These are phyloP conservation scores for Daldinia sp. DNA, from an alignment of 2,329 filamentous ascomycete genomes.

Conservation along the genomic window DNA sequence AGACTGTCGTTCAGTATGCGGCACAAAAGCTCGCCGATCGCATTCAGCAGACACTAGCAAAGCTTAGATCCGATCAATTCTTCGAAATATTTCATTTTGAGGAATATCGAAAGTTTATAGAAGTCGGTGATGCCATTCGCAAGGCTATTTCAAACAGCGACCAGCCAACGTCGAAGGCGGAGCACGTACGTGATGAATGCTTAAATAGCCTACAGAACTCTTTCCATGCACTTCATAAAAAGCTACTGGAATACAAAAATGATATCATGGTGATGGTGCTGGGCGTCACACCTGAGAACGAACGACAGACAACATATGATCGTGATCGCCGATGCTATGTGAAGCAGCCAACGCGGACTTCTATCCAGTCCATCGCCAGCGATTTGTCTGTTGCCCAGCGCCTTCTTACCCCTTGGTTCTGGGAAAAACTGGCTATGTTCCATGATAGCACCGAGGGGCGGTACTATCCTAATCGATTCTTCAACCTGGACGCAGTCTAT, in stretches of 20 bases:
- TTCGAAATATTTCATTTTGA: conserved; percentile 39
- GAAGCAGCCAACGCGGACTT: neutral
- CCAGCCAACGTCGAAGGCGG: neutral
- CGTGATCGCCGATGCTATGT: conserved; percentile 36
- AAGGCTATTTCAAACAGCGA: neutral
- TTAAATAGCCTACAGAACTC: neutral
- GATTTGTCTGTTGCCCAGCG: conserved; percentile 40
- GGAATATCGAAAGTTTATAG: conserved; percentile 30
- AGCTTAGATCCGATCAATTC: conserved; percentile 39
- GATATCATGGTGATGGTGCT: conserved; percentile 5
- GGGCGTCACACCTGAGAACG: neutral
- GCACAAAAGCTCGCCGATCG: conserved; percentile 37
- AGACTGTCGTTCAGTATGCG: conserved; percentile 44
- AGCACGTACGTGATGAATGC: neutral
- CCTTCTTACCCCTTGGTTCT: conserved; percentile 52
- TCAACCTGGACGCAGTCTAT: neutral
- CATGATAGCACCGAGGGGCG: neutral
- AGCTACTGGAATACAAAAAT: conserved; percentile 16
- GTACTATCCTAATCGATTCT: neutral
- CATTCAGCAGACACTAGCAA: conserved; percentile 22
- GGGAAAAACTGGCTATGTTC: conserved; percentile 36
- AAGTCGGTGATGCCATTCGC: neutral
- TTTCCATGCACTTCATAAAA: neutral
- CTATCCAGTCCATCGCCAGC: conserved; percentile 9
- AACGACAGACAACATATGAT: conserved; percentile 13